phyloP scores from a whole-genome alignment of 2,329 filamentous ascomycete genomes.

The Phyllosticta citribraziliensis region DNA sequence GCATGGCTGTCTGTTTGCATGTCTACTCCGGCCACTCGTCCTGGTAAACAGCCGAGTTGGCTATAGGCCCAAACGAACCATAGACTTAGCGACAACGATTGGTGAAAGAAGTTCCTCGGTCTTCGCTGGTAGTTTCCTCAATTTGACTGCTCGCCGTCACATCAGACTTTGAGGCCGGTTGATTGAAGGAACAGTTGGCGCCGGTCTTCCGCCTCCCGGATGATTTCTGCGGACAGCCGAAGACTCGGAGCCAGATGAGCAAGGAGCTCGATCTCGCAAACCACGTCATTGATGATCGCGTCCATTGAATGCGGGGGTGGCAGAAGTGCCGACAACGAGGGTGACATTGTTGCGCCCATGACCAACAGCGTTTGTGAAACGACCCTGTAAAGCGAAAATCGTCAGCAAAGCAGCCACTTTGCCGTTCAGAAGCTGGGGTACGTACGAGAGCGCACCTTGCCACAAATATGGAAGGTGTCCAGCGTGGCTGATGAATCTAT shows the following conservation, averaged over 20 bases:
- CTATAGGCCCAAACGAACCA: neutral
- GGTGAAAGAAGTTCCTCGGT: neutral
- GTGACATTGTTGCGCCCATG: conserved; percentile 77
- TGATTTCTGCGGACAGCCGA: conserved; percentile 65
- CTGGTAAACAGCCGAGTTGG: neutral
- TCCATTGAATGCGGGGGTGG: conserved; percentile 51
- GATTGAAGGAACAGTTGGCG: conserved; percentile 49
- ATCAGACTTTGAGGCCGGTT: conserved; percentile 14
- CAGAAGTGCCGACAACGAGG: conserved; percentile 58
- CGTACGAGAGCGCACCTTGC: conserved; percentile 60
- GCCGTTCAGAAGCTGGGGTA: conserved; percentile 3
- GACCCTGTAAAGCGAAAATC: conserved; percentile 44
- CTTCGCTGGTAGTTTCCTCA: neutral
- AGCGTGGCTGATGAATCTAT: conserved; percentile 48
- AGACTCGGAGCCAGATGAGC: conserved; percentile 67
- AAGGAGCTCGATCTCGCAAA: conserved; percentile 65
- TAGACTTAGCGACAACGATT: neutral
- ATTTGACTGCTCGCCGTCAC: neutral
- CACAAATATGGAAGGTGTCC: conserved; percentile 80
- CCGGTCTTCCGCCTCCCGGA: conserved; percentile 65
- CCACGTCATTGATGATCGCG: conserved; percentile 66
- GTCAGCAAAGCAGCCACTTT: neutral
- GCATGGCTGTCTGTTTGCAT: neutral
- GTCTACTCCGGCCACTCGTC: neutral
- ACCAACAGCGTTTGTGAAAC: conserved; percentile 72